These are phyloP conservation scores for Kodamaea leandrae DNA, from an alignment of 805 yeast genomes.

Conservation along the genomic window DNA sequence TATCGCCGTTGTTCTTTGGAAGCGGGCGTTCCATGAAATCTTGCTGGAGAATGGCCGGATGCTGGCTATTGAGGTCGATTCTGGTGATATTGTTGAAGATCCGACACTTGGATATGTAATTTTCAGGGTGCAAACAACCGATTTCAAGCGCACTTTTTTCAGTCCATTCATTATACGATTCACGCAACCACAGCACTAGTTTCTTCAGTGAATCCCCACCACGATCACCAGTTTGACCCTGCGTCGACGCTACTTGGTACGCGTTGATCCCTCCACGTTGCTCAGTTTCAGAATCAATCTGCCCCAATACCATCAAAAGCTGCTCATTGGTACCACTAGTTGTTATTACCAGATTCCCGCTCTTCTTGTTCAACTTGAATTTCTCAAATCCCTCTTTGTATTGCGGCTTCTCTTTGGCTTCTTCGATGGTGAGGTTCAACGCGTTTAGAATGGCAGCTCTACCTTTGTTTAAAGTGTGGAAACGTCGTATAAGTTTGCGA, in stretches of 20 bases:
- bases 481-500: constrained; percentile 71
- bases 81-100: constrained; percentile 52
- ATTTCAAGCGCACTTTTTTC: constrained; percentile 64
- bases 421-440: constrained; percentile 19
- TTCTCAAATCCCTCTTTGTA: constrained; percentile 1
- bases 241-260: constrained; percentile 82
- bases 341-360: constrained; percentile 4
- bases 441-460: constrained; percentile 39
- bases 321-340: constrained; percentile 2
- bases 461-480: constrained; percentile 67
- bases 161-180: constrained; percentile 13
- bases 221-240: constrained; percentile 72
- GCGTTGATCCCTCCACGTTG: constrained; percentile 72
- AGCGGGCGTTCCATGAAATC: constrained; percentile 79
- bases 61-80: constrained; percentile 81
- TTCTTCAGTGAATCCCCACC: constrained; percentile 93
- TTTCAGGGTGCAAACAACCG: constrained; percentile 72
- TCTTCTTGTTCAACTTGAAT: constrained; percentile 6
- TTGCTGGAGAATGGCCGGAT: constrained; percentile 67
- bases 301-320: constrained; percentile 35
- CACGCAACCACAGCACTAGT: constrained; percentile 68
- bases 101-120: constrained; percentile 60
- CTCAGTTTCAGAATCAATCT: constrained; percentile 59
- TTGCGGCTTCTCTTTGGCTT: not conserved
- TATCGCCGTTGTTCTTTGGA: constrained; percentile 46